Percentiles rank a stretch among this genome's conserved stretches.
phyloP scores from a whole-genome alignment of 768 basidiomycete species.

The Tephrocybe sp. region DNA sequence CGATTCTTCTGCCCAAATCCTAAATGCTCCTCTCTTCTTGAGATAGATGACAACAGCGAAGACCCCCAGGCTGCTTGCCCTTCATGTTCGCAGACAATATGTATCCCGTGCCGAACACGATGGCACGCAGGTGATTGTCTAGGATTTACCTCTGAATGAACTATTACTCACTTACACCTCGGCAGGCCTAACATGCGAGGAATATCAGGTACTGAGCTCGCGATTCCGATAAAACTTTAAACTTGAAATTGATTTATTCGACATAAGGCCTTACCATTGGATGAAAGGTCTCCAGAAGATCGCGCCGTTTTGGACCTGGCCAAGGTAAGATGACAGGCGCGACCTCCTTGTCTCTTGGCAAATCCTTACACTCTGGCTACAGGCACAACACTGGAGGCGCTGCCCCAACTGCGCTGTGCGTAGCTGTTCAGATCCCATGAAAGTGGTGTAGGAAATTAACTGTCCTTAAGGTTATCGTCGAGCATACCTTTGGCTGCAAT shows the following conservation, averaged over 20 bases:
- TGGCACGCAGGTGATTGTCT: constrained; percentile 32
- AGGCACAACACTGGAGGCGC: constrained; percentile 40
- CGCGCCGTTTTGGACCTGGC: constrained; percentile 31
- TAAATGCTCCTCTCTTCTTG: constrained; percentile 34
- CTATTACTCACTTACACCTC: neutral
- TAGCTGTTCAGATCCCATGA: neutral
- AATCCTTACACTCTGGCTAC: neutral
- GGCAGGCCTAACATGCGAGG: constrained; percentile 10
- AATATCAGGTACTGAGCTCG: constrained; percentile 13
- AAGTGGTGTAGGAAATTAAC: neutral
- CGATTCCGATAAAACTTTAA: neutral
- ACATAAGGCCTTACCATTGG: constrained; percentile 33
- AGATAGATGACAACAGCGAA: constrained; percentile 31
- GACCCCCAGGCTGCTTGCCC: constrained; percentile 35
- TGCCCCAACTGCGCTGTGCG: constrained; percentile 32
- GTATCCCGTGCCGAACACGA: constrained; percentile 31
- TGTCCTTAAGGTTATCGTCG: constrained; percentile 22
- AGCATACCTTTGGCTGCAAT: constrained; percentile 33
- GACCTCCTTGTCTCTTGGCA: neutral
- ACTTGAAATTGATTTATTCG: neutral
- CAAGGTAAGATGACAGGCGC: constrained; percentile 21
- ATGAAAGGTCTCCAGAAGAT: constrained; percentile 39
- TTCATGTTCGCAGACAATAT: constrained; percentile 30
- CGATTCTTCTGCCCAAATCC: constrained; percentile 38
- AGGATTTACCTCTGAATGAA: neutral